Evolutionary conservation across 2,329 filamentous ascomycete species (phyloP), one percentile per base, ranked within the genome.

Genomic region (Orbilia brochopaga): DNA sequence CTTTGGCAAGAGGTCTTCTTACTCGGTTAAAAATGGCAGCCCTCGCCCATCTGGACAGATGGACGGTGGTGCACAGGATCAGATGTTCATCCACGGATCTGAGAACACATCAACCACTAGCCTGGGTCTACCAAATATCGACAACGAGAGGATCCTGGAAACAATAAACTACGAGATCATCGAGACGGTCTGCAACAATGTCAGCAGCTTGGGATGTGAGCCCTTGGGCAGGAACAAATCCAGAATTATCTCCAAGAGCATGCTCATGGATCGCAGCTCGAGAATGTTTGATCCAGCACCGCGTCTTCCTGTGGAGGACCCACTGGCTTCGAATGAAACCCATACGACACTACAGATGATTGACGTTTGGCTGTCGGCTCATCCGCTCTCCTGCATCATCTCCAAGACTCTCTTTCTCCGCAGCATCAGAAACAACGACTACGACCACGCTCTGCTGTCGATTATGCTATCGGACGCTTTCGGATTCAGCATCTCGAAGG

Each of bases 341-440:
- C 63, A 73, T 24, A 64, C 63, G 19, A 66, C 65, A 5, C 51
- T 74, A 35, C 69, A 74, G 69, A 69, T 74, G 58, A 74, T 74
- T 55, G 73, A 73, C 59, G 59, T 69, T 40, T 74, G 73, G 73
- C 60, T 74, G 44, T 74, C 73, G 8, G 53, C 64, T 24, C 73
- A 74, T 19, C 73, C 73, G n/a, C 69, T 74, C 24, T 73, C 73
- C 17, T 73, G 60, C 54, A 74, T 74, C 55, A 63, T 74, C 8
- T 74, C 73, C 8, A 74, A 74, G 42, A 74, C 73, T 15, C 63
- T 74, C n/a, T 63, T 74, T 40, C 73, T 74, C 19, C 69, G 70
- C 19, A 66, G 63, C 48, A 62, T 69, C 55, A 62, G 62, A 32
- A 67, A 73, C 37, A 67, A 56, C 32, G 63, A 73, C 23, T 61